These are phyloP conservation scores for Monosporascus ibericus DNA, from an alignment of 2,329 filamentous ascomycete genomes.

Conservation along the genomic window DNA sequence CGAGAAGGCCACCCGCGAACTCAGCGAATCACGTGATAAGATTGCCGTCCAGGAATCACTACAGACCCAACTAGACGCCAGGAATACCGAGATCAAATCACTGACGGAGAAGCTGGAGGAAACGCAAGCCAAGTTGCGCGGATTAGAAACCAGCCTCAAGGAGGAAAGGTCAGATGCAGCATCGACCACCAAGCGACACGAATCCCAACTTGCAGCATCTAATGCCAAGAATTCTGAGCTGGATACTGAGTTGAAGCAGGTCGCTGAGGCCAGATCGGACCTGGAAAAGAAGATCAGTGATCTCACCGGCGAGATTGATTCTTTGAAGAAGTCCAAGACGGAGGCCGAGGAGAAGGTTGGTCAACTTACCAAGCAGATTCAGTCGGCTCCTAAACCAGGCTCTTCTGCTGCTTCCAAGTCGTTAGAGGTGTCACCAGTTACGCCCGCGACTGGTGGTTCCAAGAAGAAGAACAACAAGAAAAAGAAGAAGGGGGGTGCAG, in stretches of 20 bases:
- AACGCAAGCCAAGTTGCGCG: slow-evolving; percentile 37
- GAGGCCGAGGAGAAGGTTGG: slow-evolving; percentile 35
- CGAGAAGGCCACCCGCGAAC: slow-evolving; percentile 60
- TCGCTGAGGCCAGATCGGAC: slow-evolving; percentile 27
- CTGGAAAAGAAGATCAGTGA: slow-evolving; percentile 35
- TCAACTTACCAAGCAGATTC: slow-evolving; percentile 33
- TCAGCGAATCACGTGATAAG: slow-evolving; percentile 42
- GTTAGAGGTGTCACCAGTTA: slow-evolving; percentile 19
- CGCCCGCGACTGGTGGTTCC: slow-evolving; percentile 24
- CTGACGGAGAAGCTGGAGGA: slow-evolving; percentile 43
- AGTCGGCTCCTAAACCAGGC: slow-evolving; percentile 8
- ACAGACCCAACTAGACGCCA: slow-evolving; percentile 43
- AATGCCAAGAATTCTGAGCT: slow-evolving; percentile 16
- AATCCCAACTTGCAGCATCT: slow-evolving; percentile 21
- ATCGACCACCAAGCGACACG: slow-evolving; percentile 16
- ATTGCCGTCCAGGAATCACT: slow-evolving; percentile 36
- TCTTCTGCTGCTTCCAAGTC: slow-evolving; percentile 16
- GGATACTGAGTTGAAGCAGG: slow-evolving; percentile 31
- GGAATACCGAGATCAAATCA: slow-evolving; percentile 41
- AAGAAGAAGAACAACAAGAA: slow-evolving; percentile 85
- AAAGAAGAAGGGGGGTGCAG: slow-evolving; percentile 65
- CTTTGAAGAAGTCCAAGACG: slow-evolving; percentile 30
- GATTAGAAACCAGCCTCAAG: slow-evolving; percentile 33
- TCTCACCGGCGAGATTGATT: slow-evolving; percentile 39
- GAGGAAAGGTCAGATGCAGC: slow-evolving; percentile 18